Evolutionary conservation across 495 filamentous ascomycete genomes (phyloP), one percentile per base, ranked within the genome.

Genomic region (Hypoxylon cercidicola): DNA sequence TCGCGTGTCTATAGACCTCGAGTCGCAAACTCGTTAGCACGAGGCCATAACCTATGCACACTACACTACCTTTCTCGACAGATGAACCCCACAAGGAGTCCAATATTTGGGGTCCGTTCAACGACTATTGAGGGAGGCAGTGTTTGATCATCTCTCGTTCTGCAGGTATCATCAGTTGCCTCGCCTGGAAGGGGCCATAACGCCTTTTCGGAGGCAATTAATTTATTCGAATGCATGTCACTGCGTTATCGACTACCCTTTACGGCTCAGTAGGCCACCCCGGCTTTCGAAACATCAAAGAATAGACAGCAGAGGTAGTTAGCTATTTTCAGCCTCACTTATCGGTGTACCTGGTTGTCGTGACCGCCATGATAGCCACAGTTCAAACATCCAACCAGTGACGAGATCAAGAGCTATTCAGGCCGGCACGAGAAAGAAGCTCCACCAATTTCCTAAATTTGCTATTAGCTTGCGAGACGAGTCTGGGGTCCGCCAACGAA

Each of bases 281-380:
- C 15, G 23, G 8, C 8, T 57, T 11, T 46, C 40, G 7, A 53
- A 16, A 43, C 50, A 12, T 55, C 11, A 2, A 34, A 9, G 19
- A 15, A 32, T 58, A 37, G 49, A 25, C 35, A 44, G 21, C 50
- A 50, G 34, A 62, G 37, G 49, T 43, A 56, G 59, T 51, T 63
- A 57, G 53, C 48, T 62, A 53, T 50, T 49, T 68, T 68, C 65
- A 68, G 65, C 65, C 65, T 68, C 65, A 68, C 50, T 30, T 32
- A 5, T 30, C 7, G 46, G 39, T 47, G n/a, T 57, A 46, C 59
- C 30, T 43, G 43, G 58, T 49, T 41, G 34, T 32, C 15, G 58
- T 49, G 32, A 41, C 41, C 15, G 21, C 58, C 55, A 53, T 43
- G 54, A 41, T 57, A 59, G 54, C 52, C 47, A 51, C 64, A 62